Conservation (phyloP, 164 flowering plant genomes). For the Berberis thunbergii region DNA sequence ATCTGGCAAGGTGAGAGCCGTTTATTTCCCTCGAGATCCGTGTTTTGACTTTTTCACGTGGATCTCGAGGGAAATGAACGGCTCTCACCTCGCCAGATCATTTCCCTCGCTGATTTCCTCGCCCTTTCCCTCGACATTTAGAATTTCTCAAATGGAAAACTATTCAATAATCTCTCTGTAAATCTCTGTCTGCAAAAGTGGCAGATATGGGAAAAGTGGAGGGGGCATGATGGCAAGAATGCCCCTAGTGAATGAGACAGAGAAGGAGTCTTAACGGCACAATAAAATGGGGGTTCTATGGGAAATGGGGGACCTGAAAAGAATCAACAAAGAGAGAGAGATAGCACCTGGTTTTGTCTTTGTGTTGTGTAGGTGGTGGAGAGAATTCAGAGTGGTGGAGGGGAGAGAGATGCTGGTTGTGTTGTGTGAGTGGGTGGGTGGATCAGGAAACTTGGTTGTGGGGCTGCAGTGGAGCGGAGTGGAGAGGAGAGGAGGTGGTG, state of each 20-base stretch:
- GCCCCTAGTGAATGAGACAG: not conserved
- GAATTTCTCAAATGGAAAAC: too few relatives aligned
- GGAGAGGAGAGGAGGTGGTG: too few relatives aligned
- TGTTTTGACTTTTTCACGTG: too few relatives aligned
- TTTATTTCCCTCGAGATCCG: too few relatives aligned
- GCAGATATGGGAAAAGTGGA: not conserved
- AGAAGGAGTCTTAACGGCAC: not conserved
- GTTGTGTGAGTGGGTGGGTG: not conserved
- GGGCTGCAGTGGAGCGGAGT: not conserved
- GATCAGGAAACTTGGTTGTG: not conserved
- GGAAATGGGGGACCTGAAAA: not conserved
- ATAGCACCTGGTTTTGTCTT: not conserved
- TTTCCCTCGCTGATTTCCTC: too few relatives aligned
- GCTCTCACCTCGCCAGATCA: too few relatives aligned
- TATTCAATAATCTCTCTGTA: not conserved
- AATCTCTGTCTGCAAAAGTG: not conserved
- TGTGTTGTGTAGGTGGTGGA: conserved; percentile 1
- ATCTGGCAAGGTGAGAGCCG: too few relatives aligned
- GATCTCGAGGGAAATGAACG: too few relatives aligned
- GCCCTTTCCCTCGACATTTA: too few relatives aligned
- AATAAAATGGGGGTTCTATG: not conserved
- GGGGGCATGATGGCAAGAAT: not conserved
- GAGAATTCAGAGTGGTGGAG: not conserved
- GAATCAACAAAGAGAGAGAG: not conserved
- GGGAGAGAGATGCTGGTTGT: too few relatives aligned